Evolutionary conservation across 202 grass and related monocot species (phyloP).

Genomic region (Schoenoplectus tabernaemontani): DNA sequence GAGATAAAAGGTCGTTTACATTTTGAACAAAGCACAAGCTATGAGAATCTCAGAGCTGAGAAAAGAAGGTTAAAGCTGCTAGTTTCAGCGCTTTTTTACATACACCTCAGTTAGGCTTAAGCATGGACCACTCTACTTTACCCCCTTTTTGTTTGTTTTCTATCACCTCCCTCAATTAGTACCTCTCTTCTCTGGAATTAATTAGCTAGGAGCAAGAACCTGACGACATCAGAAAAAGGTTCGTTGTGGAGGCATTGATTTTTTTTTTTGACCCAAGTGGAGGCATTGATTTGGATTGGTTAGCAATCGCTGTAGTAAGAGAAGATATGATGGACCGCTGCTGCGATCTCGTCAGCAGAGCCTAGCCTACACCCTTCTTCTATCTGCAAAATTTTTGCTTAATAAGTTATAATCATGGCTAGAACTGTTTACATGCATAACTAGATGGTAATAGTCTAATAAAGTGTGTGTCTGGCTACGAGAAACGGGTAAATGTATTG

Average conservation of each 20-base stretch:
- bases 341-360: constrained; percentile 86
- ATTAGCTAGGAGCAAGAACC: background rate
- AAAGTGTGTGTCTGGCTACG: background rate
- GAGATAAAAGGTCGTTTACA: background rate
- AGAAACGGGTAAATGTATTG: background rate
- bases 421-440: background rate
- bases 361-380: constrained; percentile 87
- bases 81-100: background rate
- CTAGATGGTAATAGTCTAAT: background rate
- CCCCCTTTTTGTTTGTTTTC: background rate
- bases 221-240: background rate
- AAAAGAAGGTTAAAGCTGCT: background rate
- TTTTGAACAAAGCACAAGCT: background rate
- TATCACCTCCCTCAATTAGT: background rate
- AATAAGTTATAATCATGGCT: background rate
- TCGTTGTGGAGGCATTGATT: background rate
- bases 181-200: background rate
- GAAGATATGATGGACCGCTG: constrained; percentile 92
- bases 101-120: background rate
- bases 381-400: constrained; percentile 42
- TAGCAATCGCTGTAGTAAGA: constrained; percentile 56
- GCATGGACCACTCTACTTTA: background rate
- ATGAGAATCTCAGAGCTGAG: background rate
- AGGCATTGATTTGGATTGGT: background rate
- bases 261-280: too few relatives aligned